Conservation (phyloP, 495 filamentous ascomycete genomes). For the Aspergillus baeticus region DNA sequence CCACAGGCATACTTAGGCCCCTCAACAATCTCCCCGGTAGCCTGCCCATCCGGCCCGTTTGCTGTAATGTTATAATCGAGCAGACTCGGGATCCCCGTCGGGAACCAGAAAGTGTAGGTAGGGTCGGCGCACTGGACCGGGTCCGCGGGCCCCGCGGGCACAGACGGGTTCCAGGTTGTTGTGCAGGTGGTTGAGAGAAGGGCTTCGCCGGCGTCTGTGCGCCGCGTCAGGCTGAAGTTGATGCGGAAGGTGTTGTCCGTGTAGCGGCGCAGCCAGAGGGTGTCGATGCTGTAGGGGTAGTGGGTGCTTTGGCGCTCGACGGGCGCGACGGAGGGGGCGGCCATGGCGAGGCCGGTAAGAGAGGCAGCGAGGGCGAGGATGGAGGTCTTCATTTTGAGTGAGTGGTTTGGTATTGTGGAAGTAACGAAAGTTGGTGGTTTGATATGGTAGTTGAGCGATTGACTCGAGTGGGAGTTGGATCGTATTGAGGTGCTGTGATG, state of each 20-base stretch:
- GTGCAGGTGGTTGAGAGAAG: background rate
- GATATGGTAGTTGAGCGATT: no score
- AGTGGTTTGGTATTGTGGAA: background rate
- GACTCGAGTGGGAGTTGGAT: no score
- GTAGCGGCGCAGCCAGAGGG: background rate
- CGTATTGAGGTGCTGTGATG: no score
- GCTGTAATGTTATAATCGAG: background rate
- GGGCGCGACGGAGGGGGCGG: background rate
- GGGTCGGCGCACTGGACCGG: background rate
- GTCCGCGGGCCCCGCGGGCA: conserved; percentile 1
- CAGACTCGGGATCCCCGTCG: background rate
- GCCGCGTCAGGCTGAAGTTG: background rate
- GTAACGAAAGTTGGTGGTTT: no score
- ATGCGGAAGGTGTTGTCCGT: background rate
- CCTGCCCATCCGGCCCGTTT: background rate
- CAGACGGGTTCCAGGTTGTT: background rate
- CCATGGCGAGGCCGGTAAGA: background rate
- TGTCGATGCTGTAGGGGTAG: conserved; percentile 5
- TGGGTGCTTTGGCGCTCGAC: background rate
- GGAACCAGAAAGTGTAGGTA: background rate
- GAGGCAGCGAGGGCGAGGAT: background rate
- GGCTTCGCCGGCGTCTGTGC: background rate
- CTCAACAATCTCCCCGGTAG: background rate
- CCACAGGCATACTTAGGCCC: conserved; percentile 6
- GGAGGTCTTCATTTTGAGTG: conserved; percentile 9